A percentile compares a stretch with the other conserved stretches of the same genome.
These are phyloP conservation scores for Calophaca sinica DNA, from an alignment of 306 rosid genomes.

Conservation along the genomic window DNA sequence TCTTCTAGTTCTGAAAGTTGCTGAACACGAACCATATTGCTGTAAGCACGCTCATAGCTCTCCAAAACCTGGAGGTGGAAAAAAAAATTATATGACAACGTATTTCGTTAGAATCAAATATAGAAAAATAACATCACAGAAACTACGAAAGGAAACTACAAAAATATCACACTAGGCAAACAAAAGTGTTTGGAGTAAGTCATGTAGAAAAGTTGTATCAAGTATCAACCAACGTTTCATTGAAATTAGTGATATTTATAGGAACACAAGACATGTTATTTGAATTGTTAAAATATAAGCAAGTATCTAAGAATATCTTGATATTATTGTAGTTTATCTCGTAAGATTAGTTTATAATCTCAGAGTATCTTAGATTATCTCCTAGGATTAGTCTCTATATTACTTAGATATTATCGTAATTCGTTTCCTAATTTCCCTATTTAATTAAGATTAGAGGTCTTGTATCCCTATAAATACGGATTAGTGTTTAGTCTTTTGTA, in stretches of 20 bases:
- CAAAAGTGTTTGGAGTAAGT: slow-evolving; percentile 10
- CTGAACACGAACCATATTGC: slow-evolving; percentile 97
- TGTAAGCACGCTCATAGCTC: slow-evolving; percentile 98
- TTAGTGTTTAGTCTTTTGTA: too few relatives aligned
- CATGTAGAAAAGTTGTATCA: slow-evolving; percentile 7
- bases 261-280: neutral
- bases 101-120: neutral
- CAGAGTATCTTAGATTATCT: too few relatives aligned
- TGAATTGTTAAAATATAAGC: too few relatives aligned
- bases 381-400: too few relatives aligned
- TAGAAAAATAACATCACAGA: neutral
- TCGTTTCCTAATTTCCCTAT: too few relatives aligned
- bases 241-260: slow-evolving; percentile 1
- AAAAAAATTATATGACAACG: slow-evolving; percentile 26
- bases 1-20: slow-evolving; percentile 96
- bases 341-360: too few relatives aligned
- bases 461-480: too few relatives aligned
- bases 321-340: too few relatives aligned
- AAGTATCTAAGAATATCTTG: too few relatives aligned
- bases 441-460: too few relatives aligned
- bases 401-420: too few relatives aligned
- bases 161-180: slow-evolving; percentile 15
- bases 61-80: slow-evolving; percentile 78
- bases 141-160: slow-evolving; percentile 14
- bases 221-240: slow-evolving; percentile 12